Evolutionary conservation across 257 asterid genomes (phyloP).

Genomic region (Ilex asprella): DNA sequence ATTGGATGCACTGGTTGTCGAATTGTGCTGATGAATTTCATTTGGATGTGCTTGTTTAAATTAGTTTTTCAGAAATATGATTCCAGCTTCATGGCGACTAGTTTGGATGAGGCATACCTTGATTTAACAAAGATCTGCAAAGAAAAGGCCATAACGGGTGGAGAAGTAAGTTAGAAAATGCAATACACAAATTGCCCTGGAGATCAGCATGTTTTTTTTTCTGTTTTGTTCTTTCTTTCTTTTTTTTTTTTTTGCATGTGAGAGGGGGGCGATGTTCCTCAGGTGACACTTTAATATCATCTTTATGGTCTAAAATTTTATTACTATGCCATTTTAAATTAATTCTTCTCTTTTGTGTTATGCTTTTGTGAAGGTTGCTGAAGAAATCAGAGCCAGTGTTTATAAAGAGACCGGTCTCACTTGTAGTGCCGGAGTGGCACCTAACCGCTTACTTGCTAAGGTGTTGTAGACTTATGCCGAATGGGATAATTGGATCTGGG

Average conservation of each 20-base stretch:
- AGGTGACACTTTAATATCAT: too few relatives aligned
- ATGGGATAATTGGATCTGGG: background rate
- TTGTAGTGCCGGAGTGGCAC: conserved; percentile 93
- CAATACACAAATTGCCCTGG: conserved; percentile 8
- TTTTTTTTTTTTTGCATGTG: conserved; percentile 7
- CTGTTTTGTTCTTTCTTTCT: conserved; percentile 4
- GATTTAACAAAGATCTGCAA: conserved; percentile 75
- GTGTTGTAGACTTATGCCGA: conserved; percentile 29
- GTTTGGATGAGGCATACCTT: conserved; percentile 99
- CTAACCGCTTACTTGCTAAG: conserved; percentile 96
- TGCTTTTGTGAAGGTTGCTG: conserved; percentile 58
- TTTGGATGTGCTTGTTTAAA: conserved; percentile 17
- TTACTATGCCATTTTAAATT: background rate
- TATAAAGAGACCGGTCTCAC: conserved; percentile 83
- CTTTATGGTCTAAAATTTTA: too few relatives aligned
- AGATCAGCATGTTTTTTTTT: conserved; percentile 6
- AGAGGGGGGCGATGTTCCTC: too few relatives aligned
- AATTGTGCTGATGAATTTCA: conserved; percentile 15
- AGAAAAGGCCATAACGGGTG: conserved; percentile 62
- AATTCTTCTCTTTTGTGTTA: conserved; percentile 11
- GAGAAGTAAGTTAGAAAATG: conserved; percentile 52
- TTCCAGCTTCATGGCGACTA: conserved; percentile 71
- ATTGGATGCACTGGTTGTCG: background rate
- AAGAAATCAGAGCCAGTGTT: conserved; percentile 71
- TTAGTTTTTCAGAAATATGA: conserved; percentile 78